phyloP scores from a whole-genome alignment of 768 basidiomycete species.

The Tylopilus felleus region DNA sequence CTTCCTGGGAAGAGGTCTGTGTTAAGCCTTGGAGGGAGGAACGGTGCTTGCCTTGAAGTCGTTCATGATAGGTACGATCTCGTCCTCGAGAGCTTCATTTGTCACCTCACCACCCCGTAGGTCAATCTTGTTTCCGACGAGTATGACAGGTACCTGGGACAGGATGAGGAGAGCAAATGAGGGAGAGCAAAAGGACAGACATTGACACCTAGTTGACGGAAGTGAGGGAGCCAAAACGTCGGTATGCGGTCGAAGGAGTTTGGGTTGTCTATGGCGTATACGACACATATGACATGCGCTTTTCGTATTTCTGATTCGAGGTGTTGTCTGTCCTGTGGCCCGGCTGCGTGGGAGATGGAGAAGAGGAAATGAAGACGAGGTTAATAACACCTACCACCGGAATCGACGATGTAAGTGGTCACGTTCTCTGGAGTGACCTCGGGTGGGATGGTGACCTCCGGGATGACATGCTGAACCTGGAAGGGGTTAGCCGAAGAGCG shows the following conservation, averaged over 20 bases:
- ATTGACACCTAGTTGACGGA: conserved; percentile 93
- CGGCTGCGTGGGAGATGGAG: conserved; percentile 47
- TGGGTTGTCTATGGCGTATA: conserved; percentile 95
- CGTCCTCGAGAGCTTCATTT: conserved; percentile 90
- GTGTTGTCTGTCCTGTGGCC: conserved; percentile 80
- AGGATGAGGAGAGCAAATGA: conserved; percentile 4
- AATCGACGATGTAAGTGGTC: conserved; percentile 96
- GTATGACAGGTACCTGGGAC: conserved; percentile 85
- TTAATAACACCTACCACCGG: conserved; percentile 65
- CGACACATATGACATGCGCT: conserved; percentile 97
- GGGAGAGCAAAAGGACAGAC: conserved; percentile 41
- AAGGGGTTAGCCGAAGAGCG: conserved; percentile 1
- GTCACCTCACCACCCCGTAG: conserved; percentile 90
- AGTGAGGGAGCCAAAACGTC: conserved; percentile 96
- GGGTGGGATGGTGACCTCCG: conserved; percentile 97
- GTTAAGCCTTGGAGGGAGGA: background rate
- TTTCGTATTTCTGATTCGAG: conserved; percentile 94
- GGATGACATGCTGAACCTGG: conserved; percentile 92
- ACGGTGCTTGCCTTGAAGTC: conserved; percentile 82
- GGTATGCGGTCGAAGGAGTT: conserved; percentile 96
- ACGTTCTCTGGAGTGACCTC: conserved; percentile 97
- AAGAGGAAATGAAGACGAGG: background rate
- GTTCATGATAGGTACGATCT: conserved; percentile 95
- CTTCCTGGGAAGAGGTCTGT: conserved; percentile 60
- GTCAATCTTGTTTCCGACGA: conserved; percentile 99